Percentiles rank a stretch among this genome's conserved stretches.
These are phyloP conservation scores for Xylaria sp. DNA, from an alignment of 2,329 filamentous ascomycete species.

Conservation along the genomic window DNA sequence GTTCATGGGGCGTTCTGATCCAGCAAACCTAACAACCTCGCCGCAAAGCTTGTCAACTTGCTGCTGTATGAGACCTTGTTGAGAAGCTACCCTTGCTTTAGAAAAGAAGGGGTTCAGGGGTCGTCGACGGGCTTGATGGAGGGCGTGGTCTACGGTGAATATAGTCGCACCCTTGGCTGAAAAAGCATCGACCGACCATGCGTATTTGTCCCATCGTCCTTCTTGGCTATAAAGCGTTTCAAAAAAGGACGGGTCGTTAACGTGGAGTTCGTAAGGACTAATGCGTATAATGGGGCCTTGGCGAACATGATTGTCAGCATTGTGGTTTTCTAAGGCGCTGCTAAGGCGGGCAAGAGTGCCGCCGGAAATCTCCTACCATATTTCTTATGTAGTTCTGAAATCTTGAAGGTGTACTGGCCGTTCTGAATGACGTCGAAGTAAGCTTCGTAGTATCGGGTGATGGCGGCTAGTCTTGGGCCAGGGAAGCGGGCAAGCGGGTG, in stretches of 20 bases:
- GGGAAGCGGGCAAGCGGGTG: constrained; percentile 20
- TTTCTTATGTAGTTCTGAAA: constrained; percentile 12
- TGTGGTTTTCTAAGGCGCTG: too few species aligned
- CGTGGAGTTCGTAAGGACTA: constrained; percentile 15
- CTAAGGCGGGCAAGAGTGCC: too few species aligned
- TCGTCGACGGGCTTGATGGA: constrained; percentile 11
- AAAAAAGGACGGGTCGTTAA: constrained; percentile 18
- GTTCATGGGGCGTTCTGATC: background rate
- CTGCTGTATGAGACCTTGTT: constrained; percentile 6
- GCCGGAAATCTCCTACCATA: constrained; percentile 10
- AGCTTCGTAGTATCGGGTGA: constrained; percentile 13
- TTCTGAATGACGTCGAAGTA: constrained; percentile 14
- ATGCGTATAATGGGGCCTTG: constrained; percentile 19
- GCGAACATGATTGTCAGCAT: background rate
- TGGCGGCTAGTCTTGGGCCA: constrained; percentile 18
- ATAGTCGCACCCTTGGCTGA: constrained; percentile 5
- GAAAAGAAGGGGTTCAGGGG: constrained; percentile 15
- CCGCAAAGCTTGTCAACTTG: constrained; percentile 5
- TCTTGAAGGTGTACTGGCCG: constrained; percentile 20
- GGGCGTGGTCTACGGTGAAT: constrained; percentile 2
- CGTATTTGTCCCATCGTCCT: constrained; percentile 21
- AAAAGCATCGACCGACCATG: constrained; percentile 16
- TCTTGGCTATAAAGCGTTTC: constrained; percentile 17
- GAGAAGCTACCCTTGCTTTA: constrained; percentile 9
- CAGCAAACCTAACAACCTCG: background rate